These are phyloP conservation scores for Xylaria longipes DNA, from an alignment of 495 filamentous ascomycete species.

Conservation along the genomic window DNA sequence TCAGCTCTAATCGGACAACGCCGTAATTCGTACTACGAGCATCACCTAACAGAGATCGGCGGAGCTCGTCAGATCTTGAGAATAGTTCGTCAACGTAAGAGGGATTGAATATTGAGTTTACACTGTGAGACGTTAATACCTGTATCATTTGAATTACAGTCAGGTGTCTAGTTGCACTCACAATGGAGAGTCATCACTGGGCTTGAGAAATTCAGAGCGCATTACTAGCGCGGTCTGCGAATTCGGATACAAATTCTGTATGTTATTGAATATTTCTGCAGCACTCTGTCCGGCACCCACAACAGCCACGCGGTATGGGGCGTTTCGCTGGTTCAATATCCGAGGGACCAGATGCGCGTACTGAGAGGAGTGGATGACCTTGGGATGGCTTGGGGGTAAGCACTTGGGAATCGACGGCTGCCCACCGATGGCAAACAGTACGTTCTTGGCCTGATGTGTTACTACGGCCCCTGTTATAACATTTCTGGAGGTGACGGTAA, in stretches of 20 bases:
- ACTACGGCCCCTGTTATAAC: constrained; percentile 41
- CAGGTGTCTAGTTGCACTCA: constrained; percentile 51
- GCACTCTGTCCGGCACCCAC: constrained; percentile 91
- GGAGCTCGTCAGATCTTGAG: constrained; percentile 64
- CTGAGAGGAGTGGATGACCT: constrained; percentile 88
- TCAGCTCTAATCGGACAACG: constrained; percentile 84
- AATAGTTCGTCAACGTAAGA: constrained; percentile 77
- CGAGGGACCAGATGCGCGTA: constrained; percentile 70
- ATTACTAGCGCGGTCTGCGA: constrained; percentile 79
- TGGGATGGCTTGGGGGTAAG: constrained; percentile 64
- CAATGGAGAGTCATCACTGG: constrained; percentile 96
- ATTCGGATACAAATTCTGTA: constrained; percentile 82
- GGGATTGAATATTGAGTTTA: constrained; percentile 96
- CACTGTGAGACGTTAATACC: constrained; percentile 56
- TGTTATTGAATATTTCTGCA: constrained; percentile 92
- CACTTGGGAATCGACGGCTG: constrained; percentile 75
- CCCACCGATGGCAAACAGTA: constrained; percentile 86
- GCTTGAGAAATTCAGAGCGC: constrained; percentile 77
- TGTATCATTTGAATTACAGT: neutral
- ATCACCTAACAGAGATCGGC: constrained; percentile 64
- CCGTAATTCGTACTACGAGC: constrained; percentile 90
- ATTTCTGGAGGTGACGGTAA: constrained; percentile 52
- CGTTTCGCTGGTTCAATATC: constrained; percentile 63
- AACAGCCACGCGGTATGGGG: constrained; percentile 76
- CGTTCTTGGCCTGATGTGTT: constrained; percentile 68